phyloP scores from a whole-genome alignment of 2,329 filamentous ascomycete species.

The Colletotrichum lentis region DNA sequence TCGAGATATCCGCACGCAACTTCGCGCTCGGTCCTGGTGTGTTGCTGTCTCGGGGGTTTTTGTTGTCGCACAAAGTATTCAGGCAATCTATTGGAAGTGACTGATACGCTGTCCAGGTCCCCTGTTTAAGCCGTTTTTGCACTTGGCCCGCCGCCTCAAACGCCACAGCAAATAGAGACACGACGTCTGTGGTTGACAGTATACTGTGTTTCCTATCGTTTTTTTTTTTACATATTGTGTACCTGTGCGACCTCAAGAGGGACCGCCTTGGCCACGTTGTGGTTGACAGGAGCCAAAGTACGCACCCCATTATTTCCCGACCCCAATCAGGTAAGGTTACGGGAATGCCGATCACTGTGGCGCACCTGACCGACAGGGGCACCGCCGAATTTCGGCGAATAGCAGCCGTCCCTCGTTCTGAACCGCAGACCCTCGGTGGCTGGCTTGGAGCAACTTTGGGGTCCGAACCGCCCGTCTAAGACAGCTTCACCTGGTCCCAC shows the following conservation, averaged over 20 bases:
- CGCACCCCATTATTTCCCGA: conserved; percentile 25
- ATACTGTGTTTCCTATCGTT: no score
- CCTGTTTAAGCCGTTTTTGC: conserved; percentile 12
- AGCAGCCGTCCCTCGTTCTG: background rate
- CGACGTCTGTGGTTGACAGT: conserved; percentile 19
- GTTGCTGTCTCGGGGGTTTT: background rate
- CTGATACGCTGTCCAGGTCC: conserved; percentile 2
- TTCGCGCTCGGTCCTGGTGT: background rate
- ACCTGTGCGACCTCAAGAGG: no score
- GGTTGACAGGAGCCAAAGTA: conserved; percentile 23
- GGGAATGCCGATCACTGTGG: conserved; percentile 39
- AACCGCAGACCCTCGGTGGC: background rate
- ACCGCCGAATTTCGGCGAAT: conserved; percentile 15
- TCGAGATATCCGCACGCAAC: background rate
- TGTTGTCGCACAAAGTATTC: background rate
- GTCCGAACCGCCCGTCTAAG: conserved; percentile 5
- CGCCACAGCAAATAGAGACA: conserved; percentile 10
- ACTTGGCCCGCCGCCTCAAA: background rate
- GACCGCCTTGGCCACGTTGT: no score
- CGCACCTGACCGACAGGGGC: conserved; percentile 38
- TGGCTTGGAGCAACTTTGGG: conserved; percentile 1
- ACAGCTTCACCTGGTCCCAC: conserved; percentile 2
- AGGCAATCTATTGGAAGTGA: conserved; percentile 7
- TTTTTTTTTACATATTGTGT: no score
- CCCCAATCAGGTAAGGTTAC: conserved; percentile 35